These are phyloP conservation scores for Bipolaris gigantea DNA, from an alignment of 2,329 filamentous ascomycete genomes.

Conservation along the genomic window DNA sequence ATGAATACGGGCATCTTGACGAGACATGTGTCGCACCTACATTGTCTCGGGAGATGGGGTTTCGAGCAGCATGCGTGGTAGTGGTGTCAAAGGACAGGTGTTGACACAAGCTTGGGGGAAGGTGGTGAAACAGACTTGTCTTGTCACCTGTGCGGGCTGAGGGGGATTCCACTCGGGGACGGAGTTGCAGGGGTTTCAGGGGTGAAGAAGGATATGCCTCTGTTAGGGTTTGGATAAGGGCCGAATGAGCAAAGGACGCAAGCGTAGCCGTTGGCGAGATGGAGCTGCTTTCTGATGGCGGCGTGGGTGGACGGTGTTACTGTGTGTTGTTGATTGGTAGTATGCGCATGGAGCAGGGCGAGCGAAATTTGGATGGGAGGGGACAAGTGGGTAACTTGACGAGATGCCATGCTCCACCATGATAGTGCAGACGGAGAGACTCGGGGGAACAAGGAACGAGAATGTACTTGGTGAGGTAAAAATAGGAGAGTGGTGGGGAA, in stretches of 20 bases:
- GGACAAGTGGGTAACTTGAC: background rate
- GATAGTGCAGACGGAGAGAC: background rate
- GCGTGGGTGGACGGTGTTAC: background rate
- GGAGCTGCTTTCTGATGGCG: background rate
- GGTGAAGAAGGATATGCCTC: background rate
- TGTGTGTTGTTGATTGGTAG: background rate
- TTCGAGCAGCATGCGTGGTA: background rate
- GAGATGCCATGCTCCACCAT: background rate
- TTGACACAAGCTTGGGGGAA: background rate
- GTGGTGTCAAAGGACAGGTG: background rate
- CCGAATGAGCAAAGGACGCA: background rate
- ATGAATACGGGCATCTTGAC: background rate
- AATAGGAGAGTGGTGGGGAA: background rate
- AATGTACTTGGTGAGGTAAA: background rate
- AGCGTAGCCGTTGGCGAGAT: background rate
- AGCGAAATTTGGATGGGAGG: background rate
- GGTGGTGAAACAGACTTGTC: constrained; percentile 5
- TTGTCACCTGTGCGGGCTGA: constrained; percentile 4
- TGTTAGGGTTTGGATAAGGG: constrained; percentile 5
- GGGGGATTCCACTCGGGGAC: background rate
- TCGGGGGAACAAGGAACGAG: background rate
- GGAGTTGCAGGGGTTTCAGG: constrained; percentile 3
- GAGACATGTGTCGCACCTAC: constrained; percentile 9
- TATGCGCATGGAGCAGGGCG: background rate
- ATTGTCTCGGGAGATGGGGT: background rate